Conservation (phyloP, 805 yeast genomes). For the Cyberlindnera mrakii region DNA sequence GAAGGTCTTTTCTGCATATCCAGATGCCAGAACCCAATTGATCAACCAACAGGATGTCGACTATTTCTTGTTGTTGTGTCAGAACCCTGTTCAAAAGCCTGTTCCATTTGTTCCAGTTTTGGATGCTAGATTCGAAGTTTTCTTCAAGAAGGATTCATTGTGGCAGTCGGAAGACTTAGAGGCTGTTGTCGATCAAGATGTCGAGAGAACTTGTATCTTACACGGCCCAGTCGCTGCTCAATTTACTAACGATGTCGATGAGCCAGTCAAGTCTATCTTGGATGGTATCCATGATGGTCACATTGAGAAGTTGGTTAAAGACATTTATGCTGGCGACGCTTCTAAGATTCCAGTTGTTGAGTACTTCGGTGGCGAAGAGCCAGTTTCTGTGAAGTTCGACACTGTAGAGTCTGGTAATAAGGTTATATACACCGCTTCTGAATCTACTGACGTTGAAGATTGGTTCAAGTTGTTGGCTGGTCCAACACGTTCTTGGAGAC, state of each 20-base stretch:
- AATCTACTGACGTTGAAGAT: slow-evolving; percentile 27
- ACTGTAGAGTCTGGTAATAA: slow-evolving; percentile 28
- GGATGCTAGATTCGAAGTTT: slow-evolving; percentile 90
- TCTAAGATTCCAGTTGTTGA: slow-evolving; percentile 81
- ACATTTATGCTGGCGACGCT: slow-evolving; percentile 64
- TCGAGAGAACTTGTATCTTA: slow-evolving; percentile 96
- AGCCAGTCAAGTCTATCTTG: slow-evolving; percentile 87
- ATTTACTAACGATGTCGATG: slow-evolving; percentile 79
- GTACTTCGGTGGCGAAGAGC: slow-evolving; percentile 71
- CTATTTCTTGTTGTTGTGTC: slow-evolving; percentile 77
- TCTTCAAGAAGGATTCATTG: slow-evolving; percentile 96
- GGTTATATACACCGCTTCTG: slow-evolving; percentile 34
- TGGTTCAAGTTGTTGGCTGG: slow-evolving; percentile 90
- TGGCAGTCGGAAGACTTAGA: slow-evolving; percentile 99
- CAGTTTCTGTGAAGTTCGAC: slow-evolving; percentile 32
- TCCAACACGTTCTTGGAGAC: slow-evolving; percentile 74
- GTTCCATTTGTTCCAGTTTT: slow-evolving; percentile 96
- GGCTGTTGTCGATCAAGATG: slow-evolving; percentile 93
- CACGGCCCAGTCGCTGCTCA: slow-evolving; percentile 99
- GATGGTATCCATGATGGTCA: slow-evolving; percentile 90
- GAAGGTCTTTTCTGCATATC: slow-evolving; percentile 59
- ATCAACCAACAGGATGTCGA: slow-evolving; percentile 94
- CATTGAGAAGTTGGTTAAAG: slow-evolving; percentile 59
- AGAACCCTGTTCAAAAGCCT: slow-evolving; percentile 87
- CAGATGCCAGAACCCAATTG: slow-evolving; percentile 73